These are phyloP conservation scores for Clonostachys rhizophaga DNA, from an alignment of 2,329 filamentous ascomycete species.

Conservation along the genomic window DNA sequence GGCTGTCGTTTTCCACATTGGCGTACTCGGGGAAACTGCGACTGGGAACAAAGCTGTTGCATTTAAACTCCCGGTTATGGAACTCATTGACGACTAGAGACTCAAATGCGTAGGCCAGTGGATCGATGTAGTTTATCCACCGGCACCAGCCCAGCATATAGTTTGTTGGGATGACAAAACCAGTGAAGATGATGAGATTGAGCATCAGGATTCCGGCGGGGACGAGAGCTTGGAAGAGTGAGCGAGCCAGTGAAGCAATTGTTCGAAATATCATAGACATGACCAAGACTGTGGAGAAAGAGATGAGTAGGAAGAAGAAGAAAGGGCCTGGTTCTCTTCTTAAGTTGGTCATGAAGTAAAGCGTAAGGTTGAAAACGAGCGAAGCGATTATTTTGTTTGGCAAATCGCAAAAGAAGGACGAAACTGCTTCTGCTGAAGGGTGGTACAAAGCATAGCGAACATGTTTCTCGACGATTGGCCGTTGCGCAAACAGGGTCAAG, in stretches of 20 bases:
- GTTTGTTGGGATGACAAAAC: slow-evolving; percentile 29
- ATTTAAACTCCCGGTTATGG: slow-evolving; percentile 50
- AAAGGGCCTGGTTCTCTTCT: not conserved
- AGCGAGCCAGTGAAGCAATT: slow-evolving; percentile 9
- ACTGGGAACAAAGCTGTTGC: no score
- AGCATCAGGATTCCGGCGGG: slow-evolving; percentile 18
- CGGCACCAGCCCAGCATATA: slow-evolving; percentile 39
- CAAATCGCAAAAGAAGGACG: slow-evolving; percentile 21
- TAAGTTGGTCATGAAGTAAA: slow-evolving; percentile 6
- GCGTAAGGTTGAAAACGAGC: slow-evolving; percentile 27
- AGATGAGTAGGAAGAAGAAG: slow-evolving; percentile 62
- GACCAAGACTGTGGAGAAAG: slow-evolving; percentile 65
- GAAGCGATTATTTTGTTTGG: slow-evolving; percentile 46
- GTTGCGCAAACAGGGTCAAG: slow-evolving; percentile 11
- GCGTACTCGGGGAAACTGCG: no score
- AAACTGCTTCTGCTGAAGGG: slow-evolving; percentile 15
- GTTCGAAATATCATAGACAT: slow-evolving; percentile 34
- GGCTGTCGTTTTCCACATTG: no score
- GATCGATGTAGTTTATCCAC: slow-evolving; percentile 31
- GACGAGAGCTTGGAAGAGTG: slow-evolving; percentile 19
- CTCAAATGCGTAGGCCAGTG: slow-evolving; percentile 77
- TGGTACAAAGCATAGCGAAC: slow-evolving; percentile 22
- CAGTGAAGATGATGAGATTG: slow-evolving; percentile 40
- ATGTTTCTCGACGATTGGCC: slow-evolving; percentile 18
- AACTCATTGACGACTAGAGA: slow-evolving; percentile 83